These are phyloP conservation scores for Sicyos edulis DNA, from an alignment of 306 rosid species.

Conservation along the genomic window DNA sequence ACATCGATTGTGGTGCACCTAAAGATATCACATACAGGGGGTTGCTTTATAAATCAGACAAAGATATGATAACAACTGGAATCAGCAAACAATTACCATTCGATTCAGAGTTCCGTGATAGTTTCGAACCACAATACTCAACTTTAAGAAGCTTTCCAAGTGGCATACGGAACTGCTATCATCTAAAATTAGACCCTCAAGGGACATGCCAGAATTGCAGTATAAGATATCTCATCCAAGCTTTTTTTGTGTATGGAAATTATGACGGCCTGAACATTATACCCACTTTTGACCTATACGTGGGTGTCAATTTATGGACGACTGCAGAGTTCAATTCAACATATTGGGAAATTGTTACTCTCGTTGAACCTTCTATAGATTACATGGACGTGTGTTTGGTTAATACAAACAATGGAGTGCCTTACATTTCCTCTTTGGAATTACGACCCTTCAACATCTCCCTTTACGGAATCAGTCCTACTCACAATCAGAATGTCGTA, in stretches of 20 bases:
- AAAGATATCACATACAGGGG: background rate
- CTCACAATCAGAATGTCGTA: background rate
- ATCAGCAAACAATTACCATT: background rate
- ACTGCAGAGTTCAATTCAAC: background rate
- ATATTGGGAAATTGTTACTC: slow-evolving; percentile 22
- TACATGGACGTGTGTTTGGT: slow-evolving; percentile 33
- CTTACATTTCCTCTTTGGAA: slow-evolving; percentile 38
- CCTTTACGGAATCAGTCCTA: background rate
- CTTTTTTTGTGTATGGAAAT: slow-evolving; percentile 30
- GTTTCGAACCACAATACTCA: background rate
- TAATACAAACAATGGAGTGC: slow-evolving; percentile 27
- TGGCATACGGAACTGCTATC: background rate
- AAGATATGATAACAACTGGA: slow-evolving; percentile 13
- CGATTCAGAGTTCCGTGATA: background rate
- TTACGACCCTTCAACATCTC: slow-evolving; percentile 26
- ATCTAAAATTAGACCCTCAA: background rate
- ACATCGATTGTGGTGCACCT: slow-evolving; percentile 27
- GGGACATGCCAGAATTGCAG: background rate
- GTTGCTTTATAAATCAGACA: slow-evolving; percentile 24
- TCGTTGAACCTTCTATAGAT: background rate
- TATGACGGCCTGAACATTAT: slow-evolving; percentile 24
- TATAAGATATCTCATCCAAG: slow-evolving; percentile 29
- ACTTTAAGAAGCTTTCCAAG: slow-evolving; percentile 16
- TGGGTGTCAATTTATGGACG: slow-evolving; percentile 33
- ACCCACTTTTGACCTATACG: slow-evolving; percentile 25